Evolutionary conservation across 768 basidiomycete genomes (phyloP).

Genomic region (Xerocomus brunneocitrinus): DNA sequence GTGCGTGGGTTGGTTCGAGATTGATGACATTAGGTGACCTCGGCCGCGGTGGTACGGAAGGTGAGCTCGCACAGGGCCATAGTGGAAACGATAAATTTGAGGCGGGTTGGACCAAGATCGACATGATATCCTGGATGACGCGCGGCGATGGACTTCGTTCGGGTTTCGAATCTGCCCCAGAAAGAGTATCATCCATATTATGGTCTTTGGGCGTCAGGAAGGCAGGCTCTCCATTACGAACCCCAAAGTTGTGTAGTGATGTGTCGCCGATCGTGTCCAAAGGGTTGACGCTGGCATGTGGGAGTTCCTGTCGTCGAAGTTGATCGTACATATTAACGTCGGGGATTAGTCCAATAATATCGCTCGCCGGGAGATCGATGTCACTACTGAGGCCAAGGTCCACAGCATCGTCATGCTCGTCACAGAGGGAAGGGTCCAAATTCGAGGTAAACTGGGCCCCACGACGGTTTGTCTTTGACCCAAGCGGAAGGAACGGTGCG

Average conservation of each 20-base stretch:
- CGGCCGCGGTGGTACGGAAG: not conserved
- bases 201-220: not conserved
- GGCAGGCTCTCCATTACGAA: not conserved
- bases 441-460: not conserved
- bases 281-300: constrained; percentile 36
- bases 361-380: constrained; percentile 6
- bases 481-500: not conserved
- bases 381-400: constrained; percentile 7
- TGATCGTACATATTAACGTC: constrained; percentile 35
- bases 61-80: constrained; percentile 4
- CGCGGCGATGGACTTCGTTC: constrained; percentile 24
- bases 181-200: not conserved
- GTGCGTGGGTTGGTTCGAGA: not conserved
- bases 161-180: not conserved
- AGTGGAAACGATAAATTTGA: constrained; percentile 6
- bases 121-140: constrained; percentile 31
- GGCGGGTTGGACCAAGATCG: constrained; percentile 23
- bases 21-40: not conserved
- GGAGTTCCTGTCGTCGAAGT: constrained; percentile 13
- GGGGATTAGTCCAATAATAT: constrained; percentile 26
- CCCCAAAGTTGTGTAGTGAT: not conserved
- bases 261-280: constrained; percentile 30
- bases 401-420: not conserved
- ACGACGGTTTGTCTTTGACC: not conserved
- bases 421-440: not conserved